Conservation (phyloP, 495 filamentous ascomycete species). For the Aspergillus asperescens region DNA sequence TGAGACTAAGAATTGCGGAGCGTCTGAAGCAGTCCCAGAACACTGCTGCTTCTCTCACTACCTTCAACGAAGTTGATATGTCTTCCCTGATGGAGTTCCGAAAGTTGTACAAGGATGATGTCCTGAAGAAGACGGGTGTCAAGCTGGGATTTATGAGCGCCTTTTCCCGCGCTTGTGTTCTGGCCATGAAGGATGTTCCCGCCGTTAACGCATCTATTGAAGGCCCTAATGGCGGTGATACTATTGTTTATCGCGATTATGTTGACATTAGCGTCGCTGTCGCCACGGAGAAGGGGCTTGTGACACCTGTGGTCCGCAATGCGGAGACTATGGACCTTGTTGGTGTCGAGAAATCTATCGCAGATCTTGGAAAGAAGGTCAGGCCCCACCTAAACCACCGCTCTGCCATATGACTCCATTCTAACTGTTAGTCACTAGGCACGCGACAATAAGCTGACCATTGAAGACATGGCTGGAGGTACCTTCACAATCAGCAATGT, state of each 20-base stretch:
- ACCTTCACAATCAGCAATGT: constrained; percentile 99
- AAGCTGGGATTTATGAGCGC: constrained; percentile 99
- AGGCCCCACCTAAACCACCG: background rate
- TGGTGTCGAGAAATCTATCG: constrained; percentile 85
- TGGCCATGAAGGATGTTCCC: constrained; percentile 92
- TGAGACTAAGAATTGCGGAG: constrained; percentile 95
- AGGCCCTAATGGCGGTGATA: constrained; percentile 89
- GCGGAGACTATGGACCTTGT: constrained; percentile 81
- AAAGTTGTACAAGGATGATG: constrained; percentile 91
- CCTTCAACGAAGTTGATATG: constrained; percentile 99
- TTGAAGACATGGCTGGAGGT: constrained; percentile 98
- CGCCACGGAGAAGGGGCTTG: constrained; percentile 94
- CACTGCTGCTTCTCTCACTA: constrained; percentile 93
- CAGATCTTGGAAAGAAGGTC: constrained; percentile 92
- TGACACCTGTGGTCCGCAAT: constrained; percentile 95
- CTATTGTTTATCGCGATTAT: constrained; percentile 96
- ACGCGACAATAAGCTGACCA: constrained; percentile 92
- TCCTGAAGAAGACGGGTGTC: constrained; percentile 91
- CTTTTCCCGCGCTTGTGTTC: constrained; percentile 83
- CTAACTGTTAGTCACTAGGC: constrained; percentile 48
- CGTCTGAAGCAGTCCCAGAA: constrained; percentile 99
- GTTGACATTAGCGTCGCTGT: constrained; percentile 97
- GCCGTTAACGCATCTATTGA: constrained; percentile 98
- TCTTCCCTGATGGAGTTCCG: constrained; percentile 95
- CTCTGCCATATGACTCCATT: background rate